phyloP scores from a whole-genome alignment of 2,329 filamentous ascomycete genomes.

The Clonostachys rosea region DNA sequence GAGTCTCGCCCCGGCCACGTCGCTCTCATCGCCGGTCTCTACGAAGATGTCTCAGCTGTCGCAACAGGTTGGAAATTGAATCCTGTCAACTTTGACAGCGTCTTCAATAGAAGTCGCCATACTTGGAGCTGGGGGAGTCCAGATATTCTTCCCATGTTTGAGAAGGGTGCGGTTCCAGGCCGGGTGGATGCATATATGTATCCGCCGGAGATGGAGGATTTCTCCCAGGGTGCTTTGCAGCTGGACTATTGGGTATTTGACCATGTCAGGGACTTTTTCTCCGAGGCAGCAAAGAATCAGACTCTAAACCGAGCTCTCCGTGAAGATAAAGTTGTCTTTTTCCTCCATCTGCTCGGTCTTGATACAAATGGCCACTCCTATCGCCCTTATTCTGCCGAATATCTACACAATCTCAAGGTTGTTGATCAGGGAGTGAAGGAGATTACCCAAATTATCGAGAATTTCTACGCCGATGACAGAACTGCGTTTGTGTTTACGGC shows the following conservation, averaged over 20 bases:
- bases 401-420: conserved; percentile 88
- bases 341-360: conserved; percentile 86
- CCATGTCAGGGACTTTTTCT: conserved; percentile 82
- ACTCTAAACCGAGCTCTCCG: conserved; percentile 69
- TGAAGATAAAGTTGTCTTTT: conserved; percentile 88
- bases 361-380: conserved; percentile 86
- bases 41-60: conserved; percentile 96
- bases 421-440: conserved; percentile 88
- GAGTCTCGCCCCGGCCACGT: conserved; percentile 96
- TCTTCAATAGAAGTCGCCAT: conserved; percentile 94
- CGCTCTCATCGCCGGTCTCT: conserved; percentile 90
- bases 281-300: conserved; percentile 70
- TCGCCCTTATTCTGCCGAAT: conserved; percentile 92
- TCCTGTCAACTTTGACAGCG: conserved; percentile 96
- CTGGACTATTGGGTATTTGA: conserved; percentile 97
- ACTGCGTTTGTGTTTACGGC: conserved; percentile 97
- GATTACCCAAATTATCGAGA: conserved; percentile 73
- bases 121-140: conserved; percentile 99
- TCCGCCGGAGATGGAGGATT: conserved; percentile 81
- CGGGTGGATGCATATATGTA: conserved; percentile 86
- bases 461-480: conserved; percentile 79
- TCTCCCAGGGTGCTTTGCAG: conserved; percentile 72
- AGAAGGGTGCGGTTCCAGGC: conserved; percentile 83
- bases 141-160: conserved; percentile 96
- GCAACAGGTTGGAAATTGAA: conserved; percentile 98